A percentile compares a stretch with the other conserved stretches of the same genome.
These are phyloP conservation scores for Apiotrichum laibachii DNA, from an alignment of 1,284 basidiomycete species.

Conservation along the genomic window DNA sequence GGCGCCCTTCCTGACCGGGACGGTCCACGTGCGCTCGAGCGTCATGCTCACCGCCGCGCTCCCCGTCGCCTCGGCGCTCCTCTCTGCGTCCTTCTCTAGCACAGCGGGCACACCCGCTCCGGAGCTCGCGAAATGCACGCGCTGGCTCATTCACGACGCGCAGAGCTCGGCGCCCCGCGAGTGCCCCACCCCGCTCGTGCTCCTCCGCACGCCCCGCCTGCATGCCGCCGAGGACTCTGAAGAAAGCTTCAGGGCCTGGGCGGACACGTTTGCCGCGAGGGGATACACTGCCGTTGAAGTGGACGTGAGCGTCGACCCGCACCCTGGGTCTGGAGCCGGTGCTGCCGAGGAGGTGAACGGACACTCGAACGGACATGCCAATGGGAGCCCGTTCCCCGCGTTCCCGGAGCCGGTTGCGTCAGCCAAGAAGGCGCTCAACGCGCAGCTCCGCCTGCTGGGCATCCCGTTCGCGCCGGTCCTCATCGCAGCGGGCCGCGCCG, in stretches of 20 bases:
- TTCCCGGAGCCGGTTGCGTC: slow-evolving; percentile 23
- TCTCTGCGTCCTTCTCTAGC: not conserved
- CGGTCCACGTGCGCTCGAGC: not conserved
- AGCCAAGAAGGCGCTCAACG: slow-evolving; percentile 32
- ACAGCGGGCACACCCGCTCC: not conserved
- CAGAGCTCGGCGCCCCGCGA: slow-evolving; percentile 33
- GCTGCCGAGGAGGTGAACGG: not conserved
- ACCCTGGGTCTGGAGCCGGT: not conserved
- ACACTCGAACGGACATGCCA: not conserved
- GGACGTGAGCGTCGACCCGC: slow-evolving; percentile 52
- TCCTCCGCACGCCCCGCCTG: slow-evolving; percentile 35
- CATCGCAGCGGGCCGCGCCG: slow-evolving; percentile 56
- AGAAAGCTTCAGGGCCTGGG: slow-evolving; percentile 39
- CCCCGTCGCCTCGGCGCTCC: slow-evolving; percentile 2
- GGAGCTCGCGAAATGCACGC: slow-evolving; percentile 21
- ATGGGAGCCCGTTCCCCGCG: not conserved
- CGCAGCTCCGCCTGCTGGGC: slow-evolving; percentile 52
- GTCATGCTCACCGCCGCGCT: not conserved
- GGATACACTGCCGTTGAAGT: slow-evolving; percentile 63
- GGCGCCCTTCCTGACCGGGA: not conserved
- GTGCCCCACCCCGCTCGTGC: slow-evolving; percentile 41
- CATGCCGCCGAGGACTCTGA: not conserved
- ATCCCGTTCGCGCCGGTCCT: slow-evolving; percentile 66
- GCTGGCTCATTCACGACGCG: slow-evolving; percentile 35
- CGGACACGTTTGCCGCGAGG: slow-evolving; percentile 58